These are phyloP conservation scores for Ilex paraguariensis DNA, from an alignment of 305 asterid genomes.

Conservation along the genomic window DNA sequence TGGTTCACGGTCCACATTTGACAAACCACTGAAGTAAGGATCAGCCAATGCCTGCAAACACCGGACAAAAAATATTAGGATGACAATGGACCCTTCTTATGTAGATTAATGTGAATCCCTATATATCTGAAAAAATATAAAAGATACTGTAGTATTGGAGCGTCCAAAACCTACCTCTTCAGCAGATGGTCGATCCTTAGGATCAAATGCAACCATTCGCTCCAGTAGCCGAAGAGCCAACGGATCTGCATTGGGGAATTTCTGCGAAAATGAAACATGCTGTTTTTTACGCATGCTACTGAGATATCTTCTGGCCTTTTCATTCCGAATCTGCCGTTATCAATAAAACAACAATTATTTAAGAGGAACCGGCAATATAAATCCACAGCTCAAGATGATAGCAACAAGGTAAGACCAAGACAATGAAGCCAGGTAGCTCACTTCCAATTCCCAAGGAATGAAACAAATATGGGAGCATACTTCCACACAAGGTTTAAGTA, in stretches of 20 bases:
- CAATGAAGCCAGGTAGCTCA: too few species aligned
- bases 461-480: too few species aligned
- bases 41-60: constrained; percentile 66
- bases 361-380: too few species aligned
- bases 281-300: constrained; percentile 88
- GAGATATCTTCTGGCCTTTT: constrained; percentile 96
- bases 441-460: too few species aligned
- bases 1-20: constrained; percentile 91
- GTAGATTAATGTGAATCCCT: neutral
- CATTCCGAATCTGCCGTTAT: constrained; percentile 88
- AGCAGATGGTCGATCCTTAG: constrained; percentile 93
- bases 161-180: constrained; percentile 55
- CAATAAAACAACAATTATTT: too few species aligned
- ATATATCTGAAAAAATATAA: neutral
- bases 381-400: too few species aligned
- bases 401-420: too few species aligned
- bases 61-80: constrained; percentile 9
- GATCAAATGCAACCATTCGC: constrained; percentile 90
- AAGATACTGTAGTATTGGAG: neutral
- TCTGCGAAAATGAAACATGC: constrained; percentile 73
- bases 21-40: constrained; percentile 78
- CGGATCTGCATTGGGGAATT: constrained; percentile 81
- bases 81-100: neutral
- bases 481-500: too few species aligned
- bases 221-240: constrained; percentile 80